phyloP scores from a whole-genome alignment of 352 stramenopile genomes.

The Blastocystis sp. region DNA sequence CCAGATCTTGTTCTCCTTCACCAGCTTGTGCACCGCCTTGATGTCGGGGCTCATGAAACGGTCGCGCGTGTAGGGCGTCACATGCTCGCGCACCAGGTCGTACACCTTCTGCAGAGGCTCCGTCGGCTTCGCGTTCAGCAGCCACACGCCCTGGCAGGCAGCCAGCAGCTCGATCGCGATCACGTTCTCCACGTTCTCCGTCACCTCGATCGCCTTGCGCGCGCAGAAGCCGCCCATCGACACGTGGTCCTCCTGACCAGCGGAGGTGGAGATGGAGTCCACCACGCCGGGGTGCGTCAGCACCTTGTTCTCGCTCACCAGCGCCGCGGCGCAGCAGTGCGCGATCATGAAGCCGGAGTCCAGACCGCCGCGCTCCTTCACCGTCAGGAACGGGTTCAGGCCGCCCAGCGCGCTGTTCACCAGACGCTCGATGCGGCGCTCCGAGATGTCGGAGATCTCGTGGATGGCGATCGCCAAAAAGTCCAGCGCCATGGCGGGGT shows the following conservation, averaged over 20 bases:
- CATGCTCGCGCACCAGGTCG: slow-evolving; percentile 79
- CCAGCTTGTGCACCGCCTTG: slow-evolving; percentile 82
- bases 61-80: slow-evolving; percentile 80
- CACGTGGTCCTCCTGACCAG: slow-evolving; percentile 87
- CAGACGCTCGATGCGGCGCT: slow-evolving; percentile 85
- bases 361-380: slow-evolving; percentile 82
- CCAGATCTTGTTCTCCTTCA: slow-evolving; percentile 81
- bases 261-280: slow-evolving; percentile 86
- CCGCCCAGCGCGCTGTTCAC: slow-evolving; percentile 86
- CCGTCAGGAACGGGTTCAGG: slow-evolving; percentile 83
- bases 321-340: slow-evolving; percentile 83
- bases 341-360: slow-evolving; percentile 90
- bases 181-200: slow-evolving; percentile 85
- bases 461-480: slow-evolving; percentile 86
- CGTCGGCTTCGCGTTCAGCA: slow-evolving; percentile 84
- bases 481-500: slow-evolving; percentile 86
- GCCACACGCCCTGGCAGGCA: slow-evolving; percentile 85
- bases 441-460: slow-evolving; percentile 84
- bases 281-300: slow-evolving; percentile 85
- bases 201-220: slow-evolving; percentile 84
- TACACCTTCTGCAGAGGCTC: slow-evolving; percentile 83
- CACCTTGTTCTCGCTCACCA: slow-evolving; percentile 88
- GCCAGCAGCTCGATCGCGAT: slow-evolving; percentile 86
- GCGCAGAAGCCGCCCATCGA: slow-evolving; percentile 86
- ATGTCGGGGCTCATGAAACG: slow-evolving; percentile 87